Conservation (phyloP, 2,329 filamentous ascomycete genomes). For the Penicillium expansum region DNA sequence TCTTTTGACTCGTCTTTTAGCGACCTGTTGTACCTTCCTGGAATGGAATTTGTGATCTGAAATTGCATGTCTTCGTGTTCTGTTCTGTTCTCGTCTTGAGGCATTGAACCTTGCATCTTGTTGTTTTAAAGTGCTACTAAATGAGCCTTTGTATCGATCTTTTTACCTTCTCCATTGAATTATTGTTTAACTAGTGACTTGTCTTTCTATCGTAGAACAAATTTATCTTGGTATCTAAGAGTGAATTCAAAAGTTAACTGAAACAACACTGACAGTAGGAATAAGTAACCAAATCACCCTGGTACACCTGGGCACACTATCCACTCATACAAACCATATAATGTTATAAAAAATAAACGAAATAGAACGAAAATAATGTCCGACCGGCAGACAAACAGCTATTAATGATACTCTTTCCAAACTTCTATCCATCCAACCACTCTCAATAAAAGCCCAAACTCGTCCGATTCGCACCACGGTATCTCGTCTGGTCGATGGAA, state of each 20-base stretch:
- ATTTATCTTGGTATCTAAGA: background rate
- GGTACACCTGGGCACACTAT: conserved; percentile 1
- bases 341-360: background rate
- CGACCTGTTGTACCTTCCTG: background rate
- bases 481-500: conserved; percentile 25
- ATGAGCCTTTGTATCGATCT: background rate
- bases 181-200: background rate
- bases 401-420: background rate
- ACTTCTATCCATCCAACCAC: background rate
- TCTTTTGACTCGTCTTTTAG: background rate
- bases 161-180: background rate
- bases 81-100: background rate
- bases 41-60: background rate
- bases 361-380: background rate
- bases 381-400: background rate
- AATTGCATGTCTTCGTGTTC: background rate
- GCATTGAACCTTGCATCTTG: background rate
- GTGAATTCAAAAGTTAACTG: background rate
- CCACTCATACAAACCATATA: background rate
- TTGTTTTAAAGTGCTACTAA: background rate
- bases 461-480: conserved; percentile 33
- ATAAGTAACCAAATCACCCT: background rate
- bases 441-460: conserved; percentile 24
- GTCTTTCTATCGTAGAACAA: background rate
- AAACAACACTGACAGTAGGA: background rate